These are phyloP conservation scores for Suhomyces sp. DNA, from an alignment of 805 yeast genomes.

Conservation along the genomic window DNA sequence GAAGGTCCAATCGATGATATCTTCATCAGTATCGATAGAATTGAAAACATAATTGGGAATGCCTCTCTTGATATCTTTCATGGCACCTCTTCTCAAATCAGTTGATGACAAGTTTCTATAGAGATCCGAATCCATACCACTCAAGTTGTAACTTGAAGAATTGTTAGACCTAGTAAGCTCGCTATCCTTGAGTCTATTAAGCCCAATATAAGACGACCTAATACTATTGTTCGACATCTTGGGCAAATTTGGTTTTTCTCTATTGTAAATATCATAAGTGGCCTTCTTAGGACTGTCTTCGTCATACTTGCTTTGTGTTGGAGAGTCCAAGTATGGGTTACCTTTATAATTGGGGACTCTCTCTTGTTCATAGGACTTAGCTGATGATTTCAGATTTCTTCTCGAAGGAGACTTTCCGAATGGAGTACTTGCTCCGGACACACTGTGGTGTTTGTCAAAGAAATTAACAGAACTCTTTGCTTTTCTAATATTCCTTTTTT, in stretches of 20 bases:
- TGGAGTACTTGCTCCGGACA: background rate
- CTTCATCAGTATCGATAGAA: slow-evolving; percentile 13
- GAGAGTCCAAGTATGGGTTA: slow-evolving; percentile 27
- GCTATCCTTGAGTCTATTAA: slow-evolving; percentile 37
- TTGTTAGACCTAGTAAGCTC: slow-evolving; percentile 19
- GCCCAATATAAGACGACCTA: slow-evolving; percentile 39
- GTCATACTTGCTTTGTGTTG: background rate
- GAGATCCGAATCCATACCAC: too few relatives aligned
- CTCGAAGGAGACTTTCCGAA: slow-evolving; percentile 1
- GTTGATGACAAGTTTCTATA: too few relatives aligned
- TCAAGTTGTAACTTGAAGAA: slow-evolving; percentile 19
- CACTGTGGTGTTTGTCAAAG: slow-evolving; percentile 1
- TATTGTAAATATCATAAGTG: background rate
- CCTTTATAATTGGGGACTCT: slow-evolving; percentile 20
- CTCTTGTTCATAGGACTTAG: slow-evolving; percentile 16
- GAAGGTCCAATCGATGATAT: slow-evolving; percentile 8
- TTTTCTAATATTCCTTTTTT: slow-evolving; percentile 21
- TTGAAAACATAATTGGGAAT: slow-evolving; percentile 4
- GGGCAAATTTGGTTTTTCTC: slow-evolving; percentile 36
- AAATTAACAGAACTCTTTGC: slow-evolving; percentile 39
- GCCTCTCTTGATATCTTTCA: slow-evolving; percentile 3
- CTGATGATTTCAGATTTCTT: background rate
- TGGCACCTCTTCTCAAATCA: slow-evolving; percentile 21
- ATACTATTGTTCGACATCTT: slow-evolving; percentile 26
- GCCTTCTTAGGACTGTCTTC: background rate